These are phyloP conservation scores for Ramaria sp. DNA, from an alignment of 768 basidiomycete genomes.

Conservation along the genomic window DNA sequence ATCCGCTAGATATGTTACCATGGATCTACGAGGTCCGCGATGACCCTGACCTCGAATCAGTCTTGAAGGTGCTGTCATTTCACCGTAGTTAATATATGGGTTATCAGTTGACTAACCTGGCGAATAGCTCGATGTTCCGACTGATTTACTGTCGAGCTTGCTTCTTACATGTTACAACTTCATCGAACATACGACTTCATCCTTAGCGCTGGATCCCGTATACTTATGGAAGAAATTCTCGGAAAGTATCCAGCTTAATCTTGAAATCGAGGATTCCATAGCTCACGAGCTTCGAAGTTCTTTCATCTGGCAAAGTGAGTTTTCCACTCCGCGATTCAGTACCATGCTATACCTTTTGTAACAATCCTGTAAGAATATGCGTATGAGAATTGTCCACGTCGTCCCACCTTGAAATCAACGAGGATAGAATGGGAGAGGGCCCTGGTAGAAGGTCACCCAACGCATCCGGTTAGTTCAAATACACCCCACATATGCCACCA, in stretches of 20 bases:
- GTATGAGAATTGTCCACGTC: not conserved
- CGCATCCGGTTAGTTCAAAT: conserved; percentile 37
- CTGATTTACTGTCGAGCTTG: not conserved
- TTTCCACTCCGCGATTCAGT: not conserved
- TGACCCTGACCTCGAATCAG: not conserved
- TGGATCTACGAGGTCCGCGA: conserved; percentile 26
- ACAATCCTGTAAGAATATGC: not conserved
- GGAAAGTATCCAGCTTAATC: conserved; percentile 16
- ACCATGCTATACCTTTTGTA: not conserved
- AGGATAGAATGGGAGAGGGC: conserved; percentile 54
- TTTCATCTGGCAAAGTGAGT: not conserved
- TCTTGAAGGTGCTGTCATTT: not conserved
- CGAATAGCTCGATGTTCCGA: not conserved
- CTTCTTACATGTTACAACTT: not conserved
- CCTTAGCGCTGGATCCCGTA: conserved; percentile 20
- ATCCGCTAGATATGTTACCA: conserved; percentile 49
- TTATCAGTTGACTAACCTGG: not conserved
- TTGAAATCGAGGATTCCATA: conserved; percentile 10
- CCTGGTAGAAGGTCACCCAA: conserved; percentile 50
- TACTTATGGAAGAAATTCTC: conserved; percentile 35
- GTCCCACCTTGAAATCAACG: conserved; percentile 30
- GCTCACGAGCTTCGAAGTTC: not conserved
- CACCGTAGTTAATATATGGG: not conserved
- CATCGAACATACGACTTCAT: not conserved
- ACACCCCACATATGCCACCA: not conserved